phyloP scores from a whole-genome alignment of 352 stramenopile species.

The Pythium grandisporangium region DNA sequence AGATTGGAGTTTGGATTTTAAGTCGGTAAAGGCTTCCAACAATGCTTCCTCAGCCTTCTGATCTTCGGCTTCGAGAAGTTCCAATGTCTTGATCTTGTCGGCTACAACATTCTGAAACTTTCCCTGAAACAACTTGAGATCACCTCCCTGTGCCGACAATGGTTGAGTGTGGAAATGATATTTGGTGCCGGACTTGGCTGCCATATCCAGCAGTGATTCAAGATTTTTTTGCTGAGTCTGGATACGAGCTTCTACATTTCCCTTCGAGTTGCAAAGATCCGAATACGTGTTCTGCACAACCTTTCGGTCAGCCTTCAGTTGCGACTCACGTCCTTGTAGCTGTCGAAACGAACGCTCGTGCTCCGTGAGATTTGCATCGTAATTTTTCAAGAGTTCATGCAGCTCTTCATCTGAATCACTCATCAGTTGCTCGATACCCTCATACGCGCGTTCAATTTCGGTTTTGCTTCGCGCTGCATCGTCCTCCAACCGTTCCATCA shows the following conservation, averaged over 20 bases:
- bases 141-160: slow-evolving; percentile 37
- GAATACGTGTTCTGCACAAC: slow-evolving; percentile 22
- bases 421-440: slow-evolving; percentile 60
- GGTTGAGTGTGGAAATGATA: slow-evolving; percentile 49
- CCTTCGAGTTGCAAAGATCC: slow-evolving; percentile 24
- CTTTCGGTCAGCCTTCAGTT: slow-evolving; percentile 18
- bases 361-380: slow-evolving; percentile 39
- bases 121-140: slow-evolving; percentile 36
- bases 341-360: slow-evolving; percentile 20
- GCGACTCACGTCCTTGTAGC: slow-evolving; percentile 23
- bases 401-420: slow-evolving; percentile 63
- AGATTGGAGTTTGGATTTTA: slow-evolving; percentile 43
- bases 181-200: slow-evolving; percentile 30
- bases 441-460: slow-evolving; percentile 21
- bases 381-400: slow-evolving; percentile 33
- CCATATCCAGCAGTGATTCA: slow-evolving; percentile 33
- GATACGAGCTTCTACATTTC: slow-evolving; percentile 44
- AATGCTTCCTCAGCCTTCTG: slow-evolving; percentile 32
- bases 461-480: slow-evolving; percentile 32
- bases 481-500: slow-evolving; percentile 21
- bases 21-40: slow-evolving; percentile 31
- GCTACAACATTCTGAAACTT: slow-evolving; percentile 37
- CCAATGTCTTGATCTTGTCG: slow-evolving; percentile 29
- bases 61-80: slow-evolving; percentile 24
- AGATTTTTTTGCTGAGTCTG: slow-evolving; percentile 25